These are phyloP conservation scores for Hypoxylon sp. DNA, from an alignment of 2,329 filamentous ascomycete species.

Conservation along the genomic window DNA sequence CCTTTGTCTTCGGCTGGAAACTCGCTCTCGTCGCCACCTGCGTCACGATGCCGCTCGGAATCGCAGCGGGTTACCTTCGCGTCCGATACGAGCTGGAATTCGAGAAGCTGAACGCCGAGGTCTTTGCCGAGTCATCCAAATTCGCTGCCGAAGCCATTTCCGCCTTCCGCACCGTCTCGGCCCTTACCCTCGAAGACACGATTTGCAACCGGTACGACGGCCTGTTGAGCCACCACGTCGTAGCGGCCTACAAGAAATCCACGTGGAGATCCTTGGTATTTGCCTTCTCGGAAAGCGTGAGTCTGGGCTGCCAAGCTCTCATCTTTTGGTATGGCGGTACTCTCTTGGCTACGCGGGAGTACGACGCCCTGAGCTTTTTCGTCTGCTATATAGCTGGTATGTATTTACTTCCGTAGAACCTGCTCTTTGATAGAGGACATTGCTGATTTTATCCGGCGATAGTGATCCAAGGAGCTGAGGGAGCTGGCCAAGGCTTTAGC, in stretches of 20 bases:
- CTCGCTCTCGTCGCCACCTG: constrained; percentile 73
- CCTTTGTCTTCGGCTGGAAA: constrained; percentile 81
- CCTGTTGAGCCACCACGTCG: constrained; percentile 67
- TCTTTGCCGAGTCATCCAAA: constrained; percentile 76
- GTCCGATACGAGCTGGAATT: constrained; percentile 71
- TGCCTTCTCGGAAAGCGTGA: constrained; percentile 73
- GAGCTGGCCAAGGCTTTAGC: constrained; percentile 71
- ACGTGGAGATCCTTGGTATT: constrained; percentile 71
- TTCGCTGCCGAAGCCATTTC: constrained; percentile 79
- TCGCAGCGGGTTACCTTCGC: constrained; percentile 59
- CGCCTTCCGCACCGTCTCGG: constrained; percentile 76
- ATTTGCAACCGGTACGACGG: constrained; percentile 69
- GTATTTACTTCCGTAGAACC: background rate
- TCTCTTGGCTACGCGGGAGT: constrained; percentile 62
- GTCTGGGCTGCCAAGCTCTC: constrained; percentile 69
- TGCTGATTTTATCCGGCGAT: constrained; percentile 3
- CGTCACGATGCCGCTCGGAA: constrained; percentile 62
- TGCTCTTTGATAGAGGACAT: background rate
- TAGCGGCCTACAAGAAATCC: constrained; percentile 66
- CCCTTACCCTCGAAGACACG: constrained; percentile 73
- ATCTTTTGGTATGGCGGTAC: constrained; percentile 73
- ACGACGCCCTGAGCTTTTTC: constrained; percentile 57
- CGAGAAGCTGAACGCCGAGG: constrained; percentile 71
- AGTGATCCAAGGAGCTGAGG: constrained; percentile 72
- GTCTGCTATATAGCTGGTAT: constrained; percentile 66